These are phyloP conservation scores for Primulina eburnea DNA, from an alignment of 257 asterid species.

Conservation along the genomic window DNA sequence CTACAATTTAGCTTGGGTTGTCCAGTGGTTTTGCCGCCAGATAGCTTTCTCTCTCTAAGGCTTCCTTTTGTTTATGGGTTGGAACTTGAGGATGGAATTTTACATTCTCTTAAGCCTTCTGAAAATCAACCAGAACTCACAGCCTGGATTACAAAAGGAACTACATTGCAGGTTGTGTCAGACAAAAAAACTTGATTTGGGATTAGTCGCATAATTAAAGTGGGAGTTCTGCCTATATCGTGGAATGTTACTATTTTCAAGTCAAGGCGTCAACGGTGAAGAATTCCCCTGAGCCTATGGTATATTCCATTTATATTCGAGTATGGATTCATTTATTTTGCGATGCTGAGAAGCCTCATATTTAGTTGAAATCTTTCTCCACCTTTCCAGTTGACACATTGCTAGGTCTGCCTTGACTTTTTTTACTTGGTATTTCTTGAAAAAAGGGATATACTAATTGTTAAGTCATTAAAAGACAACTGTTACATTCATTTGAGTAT, in stretches of 20 bases:
- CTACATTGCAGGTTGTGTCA: slow-evolving; percentile 62
- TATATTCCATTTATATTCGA: slow-evolving; percentile 17
- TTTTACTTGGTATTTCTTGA: not conserved
- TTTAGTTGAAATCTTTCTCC: not conserved
- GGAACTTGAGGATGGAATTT: slow-evolving; percentile 67
- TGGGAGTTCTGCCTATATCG: slow-evolving; percentile 24
- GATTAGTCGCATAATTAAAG: slow-evolving; percentile 34
- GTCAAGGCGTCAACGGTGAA: slow-evolving; percentile 25
- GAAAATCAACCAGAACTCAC: slow-evolving; percentile 80
- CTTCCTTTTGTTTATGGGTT: slow-evolving; percentile 89
- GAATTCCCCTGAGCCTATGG: slow-evolving; percentile 32
- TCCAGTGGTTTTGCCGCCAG: slow-evolving; percentile 86
- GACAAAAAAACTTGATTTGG: slow-evolving; percentile 45
- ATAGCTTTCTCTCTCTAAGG: slow-evolving; percentile 83
- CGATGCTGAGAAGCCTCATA: slow-evolving; percentile 12
- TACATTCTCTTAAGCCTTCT: slow-evolving; percentile 66
- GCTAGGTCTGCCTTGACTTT: not conserved
- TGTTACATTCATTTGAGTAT: not conserved
- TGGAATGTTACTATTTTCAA: slow-evolving; percentile 25
- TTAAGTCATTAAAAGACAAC: not conserved
- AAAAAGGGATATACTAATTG: not conserved
- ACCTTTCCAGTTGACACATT: not conserved
- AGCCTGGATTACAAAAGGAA: slow-evolving; percentile 70
- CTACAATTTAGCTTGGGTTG: slow-evolving; percentile 81
- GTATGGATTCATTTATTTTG: not conserved